These are phyloP conservation scores for Phaseolus lunatus DNA, from an alignment of 306 rosid genomes.

Conservation along the genomic window DNA sequence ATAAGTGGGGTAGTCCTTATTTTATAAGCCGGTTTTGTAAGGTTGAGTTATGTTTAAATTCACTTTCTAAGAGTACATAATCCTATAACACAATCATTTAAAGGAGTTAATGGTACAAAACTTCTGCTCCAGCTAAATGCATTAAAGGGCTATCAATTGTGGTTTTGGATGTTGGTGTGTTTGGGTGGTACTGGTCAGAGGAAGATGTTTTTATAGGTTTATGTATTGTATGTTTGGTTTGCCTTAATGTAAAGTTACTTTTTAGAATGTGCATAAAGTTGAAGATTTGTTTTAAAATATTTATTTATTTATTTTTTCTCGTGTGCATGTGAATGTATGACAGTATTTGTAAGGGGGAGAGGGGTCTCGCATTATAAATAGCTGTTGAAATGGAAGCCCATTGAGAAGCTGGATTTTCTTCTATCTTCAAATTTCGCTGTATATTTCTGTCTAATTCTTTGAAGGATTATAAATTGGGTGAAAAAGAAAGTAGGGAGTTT, in stretches of 20 bases:
- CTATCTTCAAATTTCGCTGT: constrained; percentile 17
- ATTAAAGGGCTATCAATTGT: constrained; percentile 17
- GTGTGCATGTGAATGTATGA: neutral
- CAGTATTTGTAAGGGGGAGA: neutral
- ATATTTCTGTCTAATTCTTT: constrained; percentile 27
- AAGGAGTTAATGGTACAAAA: neutral
- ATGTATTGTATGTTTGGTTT: constrained; percentile 9
- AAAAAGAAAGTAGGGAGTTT: constrained; percentile 33
- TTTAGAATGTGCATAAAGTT: constrained; percentile 20
- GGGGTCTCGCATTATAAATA: neutral
- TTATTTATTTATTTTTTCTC: neutral
- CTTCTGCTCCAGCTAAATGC: neutral
- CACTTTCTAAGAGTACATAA: too few relatives aligned
- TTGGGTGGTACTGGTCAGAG: constrained; percentile 25
- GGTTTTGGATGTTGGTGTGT: constrained; percentile 21
- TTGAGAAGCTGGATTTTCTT: constrained; percentile 21
- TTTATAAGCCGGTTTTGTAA: too few relatives aligned
- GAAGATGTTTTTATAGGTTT: neutral
- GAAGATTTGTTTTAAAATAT: neutral
- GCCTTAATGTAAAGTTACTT: constrained; percentile 1
- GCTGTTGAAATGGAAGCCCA: constrained; percentile 13
- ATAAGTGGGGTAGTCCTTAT: too few relatives aligned
- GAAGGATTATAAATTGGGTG: constrained; percentile 25
- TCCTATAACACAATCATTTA: neutral
- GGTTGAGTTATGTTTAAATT: too few relatives aligned